These are phyloP conservation scores for Entonaema liquescens DNA, from an alignment of 495 filamentous ascomycete species.

Conservation along the genomic window DNA sequence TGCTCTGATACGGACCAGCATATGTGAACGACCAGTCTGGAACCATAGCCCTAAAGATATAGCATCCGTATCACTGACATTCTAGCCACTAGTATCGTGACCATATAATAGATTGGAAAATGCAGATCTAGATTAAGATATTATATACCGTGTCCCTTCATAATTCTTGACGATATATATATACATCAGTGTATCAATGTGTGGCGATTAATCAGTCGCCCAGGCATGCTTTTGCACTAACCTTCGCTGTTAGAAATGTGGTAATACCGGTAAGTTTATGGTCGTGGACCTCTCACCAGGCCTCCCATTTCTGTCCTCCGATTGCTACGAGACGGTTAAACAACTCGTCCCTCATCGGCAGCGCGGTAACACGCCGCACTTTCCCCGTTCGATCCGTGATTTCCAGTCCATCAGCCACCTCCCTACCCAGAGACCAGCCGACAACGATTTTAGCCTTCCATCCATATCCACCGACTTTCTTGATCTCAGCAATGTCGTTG, in stretches of 20 bases:
- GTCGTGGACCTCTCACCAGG: conserved; percentile 61
- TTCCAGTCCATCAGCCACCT: conserved; percentile 81
- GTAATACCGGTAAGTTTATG: not conserved
- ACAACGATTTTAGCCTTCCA: conserved; percentile 90
- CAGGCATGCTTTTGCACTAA: conserved; percentile 3
- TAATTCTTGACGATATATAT: not conserved
- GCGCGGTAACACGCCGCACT: conserved; percentile 71
- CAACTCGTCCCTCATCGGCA: conserved; percentile 78
- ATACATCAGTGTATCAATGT: not conserved
- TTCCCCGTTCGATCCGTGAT: conserved; percentile 66
- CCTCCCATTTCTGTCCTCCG: conserved; percentile 88
- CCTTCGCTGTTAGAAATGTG: conserved; percentile 13
- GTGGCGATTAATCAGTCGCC: not conserved
- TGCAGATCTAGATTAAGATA: not conserved
- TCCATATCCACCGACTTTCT: conserved; percentile 84
- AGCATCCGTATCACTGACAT: not conserved
- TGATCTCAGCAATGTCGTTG: conserved; percentile 67
- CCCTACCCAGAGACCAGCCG: conserved; percentile 79
- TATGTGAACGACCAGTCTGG: not conserved
- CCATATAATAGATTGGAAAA: not conserved
- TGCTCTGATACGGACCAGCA: too few relatives aligned
- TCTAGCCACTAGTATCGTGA: not conserved
- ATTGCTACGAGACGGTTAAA: conserved; percentile 87
- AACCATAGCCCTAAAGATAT: not conserved
- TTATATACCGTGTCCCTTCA: not conserved